Conservation (phyloP, 228 moss, liverwort and hornwort species). For the Sphagnum fallax region DNA sequence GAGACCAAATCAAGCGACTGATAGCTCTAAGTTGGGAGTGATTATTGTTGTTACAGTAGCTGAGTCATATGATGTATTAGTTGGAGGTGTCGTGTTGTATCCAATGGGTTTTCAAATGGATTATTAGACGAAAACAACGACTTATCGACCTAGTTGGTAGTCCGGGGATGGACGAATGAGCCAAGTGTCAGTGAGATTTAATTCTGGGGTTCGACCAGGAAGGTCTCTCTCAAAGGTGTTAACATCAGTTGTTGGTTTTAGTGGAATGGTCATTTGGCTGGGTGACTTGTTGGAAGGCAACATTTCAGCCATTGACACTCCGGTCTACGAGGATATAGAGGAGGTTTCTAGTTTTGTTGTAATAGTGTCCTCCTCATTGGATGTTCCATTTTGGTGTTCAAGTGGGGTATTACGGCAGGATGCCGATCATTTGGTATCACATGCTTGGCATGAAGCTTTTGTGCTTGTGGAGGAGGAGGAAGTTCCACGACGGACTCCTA, state of each 20-base stretch:
- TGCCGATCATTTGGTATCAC: not conserved
- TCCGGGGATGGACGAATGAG: no score
- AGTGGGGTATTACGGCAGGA: not conserved
- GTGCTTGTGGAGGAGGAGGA: not conserved
- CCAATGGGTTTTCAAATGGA: slow-evolving; percentile 8
- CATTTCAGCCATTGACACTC: no score
- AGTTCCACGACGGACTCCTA: not conserved
- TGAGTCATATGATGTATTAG: slow-evolving; percentile 8
- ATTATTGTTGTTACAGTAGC: not conserved
- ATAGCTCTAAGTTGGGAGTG: not conserved
- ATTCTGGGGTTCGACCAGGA: no score
- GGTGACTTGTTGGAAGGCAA: no score
- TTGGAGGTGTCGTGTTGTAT: slow-evolving; percentile 5
- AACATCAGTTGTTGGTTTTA: no score
- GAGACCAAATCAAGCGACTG: not conserved
- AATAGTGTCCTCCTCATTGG: no score
- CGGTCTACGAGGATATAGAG: no score
- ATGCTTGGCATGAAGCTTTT: not conserved
- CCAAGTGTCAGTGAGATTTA: no score
- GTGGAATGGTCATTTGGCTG: no score
- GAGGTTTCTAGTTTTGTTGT: no score
- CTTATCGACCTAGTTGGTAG: not conserved
- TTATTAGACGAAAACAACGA: not conserved
- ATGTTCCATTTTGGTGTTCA: no score
- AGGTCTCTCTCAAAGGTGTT: no score